Evolutionary conservation across 768 basidiomycete genomes (phyloP).

Genomic region (Collybia sordida): DNA sequence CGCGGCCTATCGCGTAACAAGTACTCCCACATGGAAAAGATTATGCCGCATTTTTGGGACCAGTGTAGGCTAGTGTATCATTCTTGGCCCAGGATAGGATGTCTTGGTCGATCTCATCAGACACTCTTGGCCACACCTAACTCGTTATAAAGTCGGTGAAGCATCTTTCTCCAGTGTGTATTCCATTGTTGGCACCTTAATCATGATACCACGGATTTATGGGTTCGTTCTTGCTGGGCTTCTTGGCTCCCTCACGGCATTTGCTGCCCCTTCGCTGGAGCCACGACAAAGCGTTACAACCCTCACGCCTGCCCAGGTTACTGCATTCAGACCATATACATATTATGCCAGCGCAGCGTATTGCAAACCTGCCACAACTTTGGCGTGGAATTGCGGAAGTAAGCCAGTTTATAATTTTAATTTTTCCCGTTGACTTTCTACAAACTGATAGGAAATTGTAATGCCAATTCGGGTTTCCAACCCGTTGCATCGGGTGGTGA

Average conservation of each 20-base stretch:
- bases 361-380: conserved; percentile 35
- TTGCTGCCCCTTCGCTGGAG: conserved; percentile 12
- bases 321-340: conserved; percentile 37
- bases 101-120: too few relatives aligned
- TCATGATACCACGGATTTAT: conserved; percentile 1
- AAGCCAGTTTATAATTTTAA: conserved; percentile 6
- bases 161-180: conserved; percentile 1
- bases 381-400: conserved; percentile 48
- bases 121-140: background rate
- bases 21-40: background rate
- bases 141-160: background rate
- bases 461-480: conserved; percentile 41
- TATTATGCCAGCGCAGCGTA: conserved; percentile 44
- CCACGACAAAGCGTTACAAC: conserved; percentile 24
- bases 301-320: conserved; percentile 32
- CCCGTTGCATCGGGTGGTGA: conserved; percentile 50
- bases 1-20: background rate
- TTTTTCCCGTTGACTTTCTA: background rate
- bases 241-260: conserved; percentile 4
- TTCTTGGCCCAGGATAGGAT: background rate
- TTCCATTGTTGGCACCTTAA: background rate
- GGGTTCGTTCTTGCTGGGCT: conserved; percentile 3
- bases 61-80: background rate
- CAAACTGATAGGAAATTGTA: conserved; percentile 36
- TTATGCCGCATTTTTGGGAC: background rate